A percentile compares a stretch with the other conserved stretches of the same genome.
Evolutionary conservation across 2,329 filamentous ascomycete genomes (phyloP).

Genomic region (Pyricularia grisea): DNA sequence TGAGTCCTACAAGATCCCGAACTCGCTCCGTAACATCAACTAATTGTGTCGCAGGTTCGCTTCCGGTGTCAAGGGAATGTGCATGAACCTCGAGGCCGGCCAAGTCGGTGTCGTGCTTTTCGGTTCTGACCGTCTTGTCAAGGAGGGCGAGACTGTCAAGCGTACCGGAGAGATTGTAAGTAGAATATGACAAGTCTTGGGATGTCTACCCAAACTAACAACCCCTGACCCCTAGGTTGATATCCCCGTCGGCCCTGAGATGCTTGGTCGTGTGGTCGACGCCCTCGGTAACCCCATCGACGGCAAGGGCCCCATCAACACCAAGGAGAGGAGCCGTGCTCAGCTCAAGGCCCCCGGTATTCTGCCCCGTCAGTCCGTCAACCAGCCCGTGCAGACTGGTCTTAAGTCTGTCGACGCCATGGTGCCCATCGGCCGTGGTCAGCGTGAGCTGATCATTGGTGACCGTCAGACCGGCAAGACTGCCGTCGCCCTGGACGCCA

Average conservation of each 20-base stretch:
- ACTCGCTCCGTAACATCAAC: constrained; percentile 9
- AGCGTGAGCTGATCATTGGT: constrained; percentile 99
- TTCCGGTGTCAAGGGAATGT: constrained; percentile 99
- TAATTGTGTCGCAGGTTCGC: constrained; percentile 62
- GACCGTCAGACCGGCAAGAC: constrained; percentile 99
- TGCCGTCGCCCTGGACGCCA: constrained; percentile 93
- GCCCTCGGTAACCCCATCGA: constrained; percentile 99
- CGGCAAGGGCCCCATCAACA: constrained; percentile 95
- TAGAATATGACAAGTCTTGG: constrained; percentile 15
- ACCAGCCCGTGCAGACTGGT: constrained; percentile 98
- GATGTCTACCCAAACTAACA: constrained; percentile 9
- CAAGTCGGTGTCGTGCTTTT: constrained; percentile 99
- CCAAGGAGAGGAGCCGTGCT: constrained; percentile 86
- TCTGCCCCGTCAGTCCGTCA: constrained; percentile 92
- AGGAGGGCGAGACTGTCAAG: constrained; percentile 99
- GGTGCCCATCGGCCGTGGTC: constrained; percentile 99
- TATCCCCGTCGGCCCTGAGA: constrained; percentile 82
- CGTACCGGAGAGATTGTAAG: constrained; percentile 98
- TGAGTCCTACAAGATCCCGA: constrained; percentile 43
- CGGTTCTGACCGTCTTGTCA: constrained; percentile 99
- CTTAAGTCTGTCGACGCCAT: constrained; percentile 99
- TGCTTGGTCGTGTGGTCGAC: constrained; percentile 97
- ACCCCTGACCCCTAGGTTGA: constrained; percentile 60
- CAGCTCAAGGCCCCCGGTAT: constrained; percentile 99
- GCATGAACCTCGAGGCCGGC: constrained; percentile 99